Evolutionary conservation across 805 yeast species (phyloP), one percentile per base, ranked within the genome.

Genomic region (Spathaspora girioi): DNA sequence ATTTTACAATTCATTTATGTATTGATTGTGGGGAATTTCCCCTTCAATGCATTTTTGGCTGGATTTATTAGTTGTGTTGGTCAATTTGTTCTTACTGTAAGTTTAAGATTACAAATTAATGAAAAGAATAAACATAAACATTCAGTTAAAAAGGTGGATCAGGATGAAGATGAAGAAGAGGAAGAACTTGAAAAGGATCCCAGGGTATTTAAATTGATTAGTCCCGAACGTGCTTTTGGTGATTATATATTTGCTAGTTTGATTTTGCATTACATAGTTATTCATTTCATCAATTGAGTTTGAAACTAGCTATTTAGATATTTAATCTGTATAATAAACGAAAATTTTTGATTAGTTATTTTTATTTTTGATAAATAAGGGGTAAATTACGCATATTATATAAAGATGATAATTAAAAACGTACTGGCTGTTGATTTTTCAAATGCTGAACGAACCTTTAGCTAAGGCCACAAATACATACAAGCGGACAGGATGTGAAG

Each of bases 31-130:
- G 96, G 97, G 38, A 89, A 82, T 60, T 94, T 87, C 80, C 99
- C 99, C 15, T 94, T 94, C 80, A 94, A 94, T 70, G 98, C 97
- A 20, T 94, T 94, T 65, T 77, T 94, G 53, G 93, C 96, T 18
- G 98, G 98, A 1, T 94, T 94, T 65, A 81, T 87, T 50, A 76
- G 90, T 19, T 89, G 97, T 44, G 97, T 94, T 47, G 98, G 96
- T 12, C 98, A 94, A 69, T 94, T 94, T 67, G 98, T 94, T 23
- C 79, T 94, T 56, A 83, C 96, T 11, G 89, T 88, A 42, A 79
- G 88, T 54, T 75, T 94, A 62, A 79, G 98, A 63, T 78, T 93
- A 62, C 97, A 92, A 65, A 75, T 67, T 45, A 56, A 59, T 35
- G 66, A 62, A 23, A 11, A 15, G 11, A 27, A 38, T 52, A 50